Evolutionary conservation across 176 grass and related monocot genomes (phyloP).

Genomic region (Eragrostis curvula): DNA sequence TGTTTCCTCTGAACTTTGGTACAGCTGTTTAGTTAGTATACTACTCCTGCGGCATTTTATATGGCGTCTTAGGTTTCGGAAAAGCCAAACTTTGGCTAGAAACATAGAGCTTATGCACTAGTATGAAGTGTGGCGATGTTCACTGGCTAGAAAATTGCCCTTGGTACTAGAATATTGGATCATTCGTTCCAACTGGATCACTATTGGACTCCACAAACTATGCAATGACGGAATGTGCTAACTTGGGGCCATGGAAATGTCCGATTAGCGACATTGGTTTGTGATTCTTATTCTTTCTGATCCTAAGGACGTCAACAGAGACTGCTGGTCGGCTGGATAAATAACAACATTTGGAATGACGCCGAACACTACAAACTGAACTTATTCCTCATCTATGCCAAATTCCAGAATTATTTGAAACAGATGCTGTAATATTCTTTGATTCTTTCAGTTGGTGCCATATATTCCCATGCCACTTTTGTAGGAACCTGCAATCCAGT

Average conservation of each 20-base stretch:
- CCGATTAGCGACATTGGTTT: conserved; percentile 9
- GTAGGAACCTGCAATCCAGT: background rate
- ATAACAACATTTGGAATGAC: conserved; percentile 21
- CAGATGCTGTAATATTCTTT: conserved; percentile 48
- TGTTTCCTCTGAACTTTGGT: too few species aligned
- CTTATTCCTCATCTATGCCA: conserved; percentile 22
- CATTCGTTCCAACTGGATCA: conserved; percentile 25
- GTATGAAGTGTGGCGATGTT: too few species aligned
- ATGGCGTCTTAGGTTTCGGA: too few species aligned
- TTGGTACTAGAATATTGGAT: conserved; percentile 3
- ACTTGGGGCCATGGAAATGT: conserved; percentile 10
- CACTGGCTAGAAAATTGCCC: background rate
- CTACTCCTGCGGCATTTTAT: too few species aligned
- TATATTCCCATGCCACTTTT: conserved; percentile 43
- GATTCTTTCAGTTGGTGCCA: conserved; percentile 24
- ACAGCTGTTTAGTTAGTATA: too few species aligned
- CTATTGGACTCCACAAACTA: conserved; percentile 13
- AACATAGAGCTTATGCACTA: too few species aligned
- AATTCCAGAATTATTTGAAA: conserved; percentile 5
- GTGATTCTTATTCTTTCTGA: conserved; percentile 28
- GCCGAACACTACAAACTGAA: background rate
- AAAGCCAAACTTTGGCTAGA: too few species aligned
- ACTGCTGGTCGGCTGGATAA: conserved; percentile 42
- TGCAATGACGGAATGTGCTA: background rate
- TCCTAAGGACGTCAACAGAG: conserved; percentile 30